These are phyloP conservation scores for Teunomyces tritomae DNA, from an alignment of 805 yeast genomes.

Conservation along the genomic window DNA sequence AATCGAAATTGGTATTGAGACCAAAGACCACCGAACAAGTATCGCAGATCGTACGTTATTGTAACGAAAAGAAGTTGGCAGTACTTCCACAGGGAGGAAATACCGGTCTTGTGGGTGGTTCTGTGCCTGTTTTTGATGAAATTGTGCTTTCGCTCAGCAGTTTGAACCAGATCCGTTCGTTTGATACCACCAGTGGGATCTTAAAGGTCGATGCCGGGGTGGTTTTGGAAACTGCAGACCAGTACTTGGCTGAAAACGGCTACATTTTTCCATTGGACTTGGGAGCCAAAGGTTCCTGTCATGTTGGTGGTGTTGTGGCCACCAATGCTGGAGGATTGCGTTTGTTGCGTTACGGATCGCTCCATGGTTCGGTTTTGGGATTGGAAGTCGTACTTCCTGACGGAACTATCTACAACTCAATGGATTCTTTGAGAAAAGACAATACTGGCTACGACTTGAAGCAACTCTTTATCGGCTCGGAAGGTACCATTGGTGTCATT, in stretches of 20 bases:
- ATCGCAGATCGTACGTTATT: conserved; percentile 70
- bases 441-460: conserved; percentile 94
- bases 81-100: conserved; percentile 97
- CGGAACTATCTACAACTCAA: conserved; percentile 76
- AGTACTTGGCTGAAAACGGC: conserved; percentile 72
- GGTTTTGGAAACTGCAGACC: conserved; percentile 81
- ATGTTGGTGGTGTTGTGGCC: conserved; percentile 91
- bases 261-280: conserved; percentile 89
- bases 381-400: conserved; percentile 90
- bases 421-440: conserved; percentile 87
- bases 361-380: conserved; percentile 90
- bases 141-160: conserved; percentile 67
- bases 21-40: conserved; percentile 82
- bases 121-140: conserved; percentile 90
- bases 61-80: conserved; percentile 74
- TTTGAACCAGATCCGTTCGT: conserved; percentile 76
- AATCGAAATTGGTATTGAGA: conserved; percentile 72
- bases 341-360: conserved; percentile 81
- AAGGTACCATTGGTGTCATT: conserved; percentile 87
- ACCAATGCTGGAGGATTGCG: conserved; percentile 96
- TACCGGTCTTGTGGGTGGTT: conserved; percentile 94
- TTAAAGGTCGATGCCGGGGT: conserved; percentile 89
- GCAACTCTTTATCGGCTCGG: conserved; percentile 90
- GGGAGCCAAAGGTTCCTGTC: conserved; percentile 97
- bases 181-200: conserved; percentile 80